Evolutionary conservation across 1,284 basidiomycete species (phyloP), one percentile per base, ranked within the genome.

Genomic region (Austroboletus niveus): DNA sequence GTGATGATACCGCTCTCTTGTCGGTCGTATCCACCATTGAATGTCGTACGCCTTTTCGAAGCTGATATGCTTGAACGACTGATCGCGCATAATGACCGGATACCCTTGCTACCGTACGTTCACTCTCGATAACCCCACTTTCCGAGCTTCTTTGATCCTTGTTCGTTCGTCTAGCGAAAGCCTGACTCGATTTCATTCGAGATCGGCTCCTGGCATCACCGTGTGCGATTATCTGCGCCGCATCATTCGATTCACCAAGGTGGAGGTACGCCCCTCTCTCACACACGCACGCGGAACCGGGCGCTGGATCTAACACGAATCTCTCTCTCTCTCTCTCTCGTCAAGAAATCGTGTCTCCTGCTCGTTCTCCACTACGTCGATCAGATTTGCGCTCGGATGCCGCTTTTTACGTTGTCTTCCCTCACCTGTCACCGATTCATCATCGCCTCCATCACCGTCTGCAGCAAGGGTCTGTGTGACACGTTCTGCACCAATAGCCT

Each of bases 351-450:
- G 53, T 94, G 91, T 58, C 83, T 97, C 35, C 74, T 98, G 58
- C 89, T 95, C 66, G 87, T 89, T 36, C 80, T 97, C 54, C 87
- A 92, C 70, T 97, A 97, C 74, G 94, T 97, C 73, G 94, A 97
- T 75, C 88, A 92, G 71, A 92, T 95, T 60, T 95, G 92, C 72
- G 79, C 87, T 49, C 84, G 90, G 58, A 81, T 85, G 60, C 89
- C 92, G 35, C 77, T 83, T 45, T 96, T 96, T 74, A 95, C 91
- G 36, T 82, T 98, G 59, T 91, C 92, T 40, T 96, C 92, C 32
- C 81, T 96, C 64, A 98, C 95, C 31, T 94, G 94, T 63, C 95
- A 97, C 73, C 92, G 94, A 50, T 97, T 97, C 74, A 80, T 95
- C 66, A 96, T 96, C 72, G 82, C 94, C 47, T 83, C 92, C 59